Conservation (phyloP, 257 asterid genomes). For the Euphrasia confusa region DNA sequence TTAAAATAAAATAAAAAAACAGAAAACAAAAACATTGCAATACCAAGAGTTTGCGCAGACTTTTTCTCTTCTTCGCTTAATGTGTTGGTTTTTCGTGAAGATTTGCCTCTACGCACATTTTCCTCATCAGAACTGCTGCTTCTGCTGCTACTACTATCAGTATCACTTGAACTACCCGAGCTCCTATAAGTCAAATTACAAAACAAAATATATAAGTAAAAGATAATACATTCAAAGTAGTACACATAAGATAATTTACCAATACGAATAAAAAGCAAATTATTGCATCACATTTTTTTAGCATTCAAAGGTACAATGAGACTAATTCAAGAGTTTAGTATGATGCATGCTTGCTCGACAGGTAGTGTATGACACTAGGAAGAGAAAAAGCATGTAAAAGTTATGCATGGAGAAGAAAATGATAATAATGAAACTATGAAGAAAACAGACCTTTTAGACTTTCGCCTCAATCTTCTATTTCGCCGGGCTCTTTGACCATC, state of each 20-base stretch:
- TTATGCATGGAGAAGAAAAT: constrained; percentile 12
- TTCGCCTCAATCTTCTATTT: constrained; percentile 43
- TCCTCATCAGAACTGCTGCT: constrained; percentile 69
- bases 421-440: constrained; percentile 3
- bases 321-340: constrained; percentile 14
- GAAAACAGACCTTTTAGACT: constrained; percentile 44
- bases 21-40: constrained; percentile 5
- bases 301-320: constrained; percentile 1
- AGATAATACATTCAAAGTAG: neutral
- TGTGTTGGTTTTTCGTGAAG: constrained; percentile 32
- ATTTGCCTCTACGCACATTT: constrained; percentile 30
- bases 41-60: constrained; percentile 37
- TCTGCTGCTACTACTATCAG: constrained; percentile 53
- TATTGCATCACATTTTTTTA: neutral
- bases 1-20: constrained; percentile 12
- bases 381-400: constrained; percentile 1
- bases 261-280: neutral
- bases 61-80: constrained; percentile 29
- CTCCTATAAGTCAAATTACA: constrained; percentile 38
- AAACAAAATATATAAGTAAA: neutral
- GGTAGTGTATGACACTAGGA: constrained; percentile 2
- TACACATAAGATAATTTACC: neutral
- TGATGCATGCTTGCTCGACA: constrained; percentile 7
- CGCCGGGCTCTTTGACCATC: constrained; percentile 39
- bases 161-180: constrained; percentile 62